These are phyloP conservation scores for Cercospora zeae-maydis DNA, from an alignment of 2,329 filamentous ascomycete species.

Conservation along the genomic window DNA sequence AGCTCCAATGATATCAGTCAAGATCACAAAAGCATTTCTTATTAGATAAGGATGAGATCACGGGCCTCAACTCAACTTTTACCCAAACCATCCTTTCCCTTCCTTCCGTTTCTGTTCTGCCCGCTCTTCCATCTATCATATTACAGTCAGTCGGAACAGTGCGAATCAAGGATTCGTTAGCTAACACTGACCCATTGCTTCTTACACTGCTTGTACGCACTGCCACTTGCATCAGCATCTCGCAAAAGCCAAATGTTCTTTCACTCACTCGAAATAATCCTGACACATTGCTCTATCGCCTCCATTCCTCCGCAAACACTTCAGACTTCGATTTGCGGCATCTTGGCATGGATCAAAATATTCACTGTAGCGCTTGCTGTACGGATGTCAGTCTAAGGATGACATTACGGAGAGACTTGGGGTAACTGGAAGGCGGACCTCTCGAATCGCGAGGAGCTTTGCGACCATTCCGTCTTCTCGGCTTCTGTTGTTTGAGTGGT, in stretches of 20 bases:
- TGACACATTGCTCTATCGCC: conserved; percentile 85
- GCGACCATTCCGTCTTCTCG: conserved; percentile 32
- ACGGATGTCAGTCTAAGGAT: background rate
- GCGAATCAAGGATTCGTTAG: too few relatives aligned
- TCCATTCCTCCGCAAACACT: conserved; percentile 82
- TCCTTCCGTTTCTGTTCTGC: conserved; percentile 45
- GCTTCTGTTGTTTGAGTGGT: background rate
- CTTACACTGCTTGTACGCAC: conserved; percentile 91
- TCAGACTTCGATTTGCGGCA: conserved; percentile 77
- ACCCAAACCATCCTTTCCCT: conserved; percentile 33
- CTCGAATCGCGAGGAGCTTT: conserved; percentile 40
- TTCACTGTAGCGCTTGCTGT: conserved; percentile 80
- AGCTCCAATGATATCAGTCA: background rate
- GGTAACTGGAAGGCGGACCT: conserved; percentile 33
- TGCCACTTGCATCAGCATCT: conserved; percentile 38
- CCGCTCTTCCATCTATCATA: conserved; percentile 43
- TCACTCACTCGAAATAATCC: conserved; percentile 87
- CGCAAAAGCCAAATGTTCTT: background rate
- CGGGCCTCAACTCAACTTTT: background rate
- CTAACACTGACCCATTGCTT: conserved; percentile 76
- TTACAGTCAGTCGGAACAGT: background rate
- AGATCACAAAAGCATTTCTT: background rate
- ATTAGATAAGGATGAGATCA: background rate
- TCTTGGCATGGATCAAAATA: conserved; percentile 96
- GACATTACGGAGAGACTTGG: background rate